Evolutionary conservation across 768 basidiomycete species (phyloP).

Genomic region (Trametes elegans): DNA sequence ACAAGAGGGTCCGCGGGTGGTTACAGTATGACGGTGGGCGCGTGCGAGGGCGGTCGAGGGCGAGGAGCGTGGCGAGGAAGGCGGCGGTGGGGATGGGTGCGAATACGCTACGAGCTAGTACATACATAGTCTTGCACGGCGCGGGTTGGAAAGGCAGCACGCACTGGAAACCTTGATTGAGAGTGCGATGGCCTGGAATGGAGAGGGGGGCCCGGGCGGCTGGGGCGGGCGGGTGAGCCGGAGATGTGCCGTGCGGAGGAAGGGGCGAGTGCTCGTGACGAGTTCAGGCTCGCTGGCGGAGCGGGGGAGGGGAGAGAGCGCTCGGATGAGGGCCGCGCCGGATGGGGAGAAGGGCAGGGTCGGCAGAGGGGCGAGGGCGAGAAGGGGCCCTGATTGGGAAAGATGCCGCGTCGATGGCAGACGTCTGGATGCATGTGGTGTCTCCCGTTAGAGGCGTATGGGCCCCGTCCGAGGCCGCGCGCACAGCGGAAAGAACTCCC

Average conservation of each 20-base stretch:
- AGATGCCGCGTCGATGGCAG: slow-evolving; percentile 2
- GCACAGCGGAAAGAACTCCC: not conserved
- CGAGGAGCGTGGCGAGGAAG: not conserved
- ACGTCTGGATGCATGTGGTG: not conserved
- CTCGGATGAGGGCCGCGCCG: not conserved
- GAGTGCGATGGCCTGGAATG: slow-evolving; percentile 16
- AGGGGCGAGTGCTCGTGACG: slow-evolving; percentile 4
- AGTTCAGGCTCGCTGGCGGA: not conserved
- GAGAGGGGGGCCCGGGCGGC: slow-evolving; percentile 6
- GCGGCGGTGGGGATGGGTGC: slow-evolving; percentile 3
- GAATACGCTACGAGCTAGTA: slow-evolving; percentile 1
- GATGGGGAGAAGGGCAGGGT: not conserved
- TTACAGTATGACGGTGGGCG: slow-evolving; percentile 4
- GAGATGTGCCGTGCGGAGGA: slow-evolving; percentile 11
- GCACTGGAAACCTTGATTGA: slow-evolving; percentile 19
- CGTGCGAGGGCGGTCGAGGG: not conserved
- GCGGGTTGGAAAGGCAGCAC: too few relatives aligned
- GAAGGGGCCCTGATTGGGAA: slow-evolving; percentile 6
- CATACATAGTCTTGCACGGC: too few relatives aligned
- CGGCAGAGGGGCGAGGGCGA: not conserved
- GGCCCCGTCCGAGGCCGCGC: not conserved
- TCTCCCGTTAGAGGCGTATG: not conserved
- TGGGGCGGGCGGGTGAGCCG: slow-evolving; percentile 2
- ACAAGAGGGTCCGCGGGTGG: slow-evolving; percentile 7
- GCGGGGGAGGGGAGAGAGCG: slow-evolving; percentile 4